Conservation (phyloP, 2,329 filamentous ascomycete species). For the Rhinocladiella similis region DNA sequence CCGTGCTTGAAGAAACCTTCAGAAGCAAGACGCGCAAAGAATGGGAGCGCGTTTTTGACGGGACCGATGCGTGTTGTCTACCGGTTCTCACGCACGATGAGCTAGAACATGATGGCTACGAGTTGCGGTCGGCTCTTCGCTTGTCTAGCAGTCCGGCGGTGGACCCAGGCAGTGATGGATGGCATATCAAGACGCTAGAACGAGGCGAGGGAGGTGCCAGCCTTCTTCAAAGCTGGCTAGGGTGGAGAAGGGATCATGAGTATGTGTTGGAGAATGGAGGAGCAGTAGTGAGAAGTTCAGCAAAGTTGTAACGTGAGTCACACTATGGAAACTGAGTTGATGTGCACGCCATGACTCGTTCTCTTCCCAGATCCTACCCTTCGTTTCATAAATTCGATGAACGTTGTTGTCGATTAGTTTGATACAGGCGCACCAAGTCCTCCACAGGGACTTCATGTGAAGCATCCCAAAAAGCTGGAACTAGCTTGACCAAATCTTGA, state of each 20-base stretch:
- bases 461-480: conserved; percentile 31
- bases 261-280: background rate
- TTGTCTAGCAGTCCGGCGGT: background rate
- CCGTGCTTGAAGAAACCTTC: conserved; percentile 64
- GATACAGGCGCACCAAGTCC: conserved; percentile 1
- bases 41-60: conserved; percentile 85
- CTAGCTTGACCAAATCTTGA: conserved; percentile 11
- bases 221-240: background rate
- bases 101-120: background rate
- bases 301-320: background rate
- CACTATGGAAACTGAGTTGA: no score
- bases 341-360: no score
- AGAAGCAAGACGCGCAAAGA: conserved; percentile 67
- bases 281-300: background rate
- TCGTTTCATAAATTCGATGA: conserved; percentile 2
- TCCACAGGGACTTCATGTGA: background rate
- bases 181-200: background rate
- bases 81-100: background rate
- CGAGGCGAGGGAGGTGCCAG: background rate
- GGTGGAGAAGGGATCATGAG: background rate
- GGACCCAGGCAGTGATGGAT: background rate
- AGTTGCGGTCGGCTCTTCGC: background rate
- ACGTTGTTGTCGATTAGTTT: background rate
- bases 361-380: no score
- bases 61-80: conserved; percentile 79